Conservation (phyloP, 352 stramenopile species). For the Thalassiosira mediterranea region DNA sequence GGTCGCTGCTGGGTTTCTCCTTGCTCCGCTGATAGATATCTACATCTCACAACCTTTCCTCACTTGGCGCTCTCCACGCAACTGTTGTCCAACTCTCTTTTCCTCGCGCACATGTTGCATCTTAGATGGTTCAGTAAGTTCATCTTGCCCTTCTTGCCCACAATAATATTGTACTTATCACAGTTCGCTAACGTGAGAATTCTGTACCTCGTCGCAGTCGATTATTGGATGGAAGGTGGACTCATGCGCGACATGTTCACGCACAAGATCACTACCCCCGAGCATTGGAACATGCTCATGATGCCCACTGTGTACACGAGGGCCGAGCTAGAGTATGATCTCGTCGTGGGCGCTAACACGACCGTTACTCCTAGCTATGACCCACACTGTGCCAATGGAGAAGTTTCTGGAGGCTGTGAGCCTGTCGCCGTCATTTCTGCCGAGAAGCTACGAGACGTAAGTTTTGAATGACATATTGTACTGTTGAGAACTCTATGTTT, state of each 20-base stretch:
- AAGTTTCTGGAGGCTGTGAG: slow-evolving; percentile 38
- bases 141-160: no score
- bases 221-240: slow-evolving; percentile 58
- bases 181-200: no score
- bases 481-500: no score
- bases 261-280: slow-evolving; percentile 50
- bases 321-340: slow-evolving; percentile 30
- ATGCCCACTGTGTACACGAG: slow-evolving; percentile 6
- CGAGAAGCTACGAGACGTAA: slow-evolving; percentile 34
- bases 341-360: slow-evolving; percentile 23
- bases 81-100: no score
- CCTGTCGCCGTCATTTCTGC: slow-evolving; percentile 46
- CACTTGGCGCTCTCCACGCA: no score
- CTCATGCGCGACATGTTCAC: slow-evolving; percentile 49
- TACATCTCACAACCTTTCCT: no score
- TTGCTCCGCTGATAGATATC: no score
- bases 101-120: no score
- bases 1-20: no score
- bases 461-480: no score
- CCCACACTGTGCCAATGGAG: slow-evolving; percentile 36
- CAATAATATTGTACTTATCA: no score
- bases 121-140: no score
- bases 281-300: slow-evolving; percentile 36
- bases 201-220: slow-evolving; percentile 13
- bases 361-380: slow-evolving; percentile 40